These are phyloP conservation scores for Antrodiella citrinella DNA, from an alignment of 768 basidiomycete genomes.

Conservation along the genomic window DNA sequence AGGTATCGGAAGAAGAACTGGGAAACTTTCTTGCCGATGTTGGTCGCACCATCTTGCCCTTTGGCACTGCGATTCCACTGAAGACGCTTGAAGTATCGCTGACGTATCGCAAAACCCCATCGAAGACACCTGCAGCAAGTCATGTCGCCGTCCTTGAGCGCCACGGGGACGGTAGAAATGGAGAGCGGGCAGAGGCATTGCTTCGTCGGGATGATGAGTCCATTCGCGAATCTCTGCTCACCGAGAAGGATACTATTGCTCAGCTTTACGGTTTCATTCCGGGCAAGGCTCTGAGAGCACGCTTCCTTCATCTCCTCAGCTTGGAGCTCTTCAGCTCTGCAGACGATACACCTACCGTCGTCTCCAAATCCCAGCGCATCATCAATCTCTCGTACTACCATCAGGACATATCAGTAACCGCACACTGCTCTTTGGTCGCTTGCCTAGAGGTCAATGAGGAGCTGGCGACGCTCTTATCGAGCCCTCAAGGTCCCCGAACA, in stretches of 20 bases:
- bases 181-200: background rate
- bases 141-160: background rate
- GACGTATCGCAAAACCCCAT: slow-evolving; percentile 35
- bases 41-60: slow-evolving; percentile 29
- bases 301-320: slow-evolving; percentile 52
- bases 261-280: slow-evolving; percentile 71
- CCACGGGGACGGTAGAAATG: slow-evolving; percentile 6
- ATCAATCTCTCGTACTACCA: slow-evolving; percentile 53
- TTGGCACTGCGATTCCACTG: slow-evolving; percentile 3
- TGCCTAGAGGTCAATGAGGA: slow-evolving; percentile 48
- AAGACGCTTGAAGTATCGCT: too few relatives aligned
- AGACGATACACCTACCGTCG: slow-evolving; percentile 33
- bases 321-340: slow-evolving; percentile 38
- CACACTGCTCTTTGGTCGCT: slow-evolving; percentile 59
- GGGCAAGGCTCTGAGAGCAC: slow-evolving; percentile 57
- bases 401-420: slow-evolving; percentile 54
- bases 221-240: slow-evolving; percentile 47
- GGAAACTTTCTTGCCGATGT: slow-evolving; percentile 51
- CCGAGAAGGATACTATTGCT: slow-evolving; percentile 60
- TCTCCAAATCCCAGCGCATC: slow-evolving; percentile 48
- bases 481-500: slow-evolving; percentile 38
- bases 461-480: slow-evolving; percentile 42
- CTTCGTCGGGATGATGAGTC: slow-evolving; percentile 4
- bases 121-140: slow-evolving; percentile 19
- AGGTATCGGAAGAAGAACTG: slow-evolving; percentile 43